Conservation (phyloP, 2,329 filamentous ascomycete genomes). For the Beauveria medogensis region DNA sequence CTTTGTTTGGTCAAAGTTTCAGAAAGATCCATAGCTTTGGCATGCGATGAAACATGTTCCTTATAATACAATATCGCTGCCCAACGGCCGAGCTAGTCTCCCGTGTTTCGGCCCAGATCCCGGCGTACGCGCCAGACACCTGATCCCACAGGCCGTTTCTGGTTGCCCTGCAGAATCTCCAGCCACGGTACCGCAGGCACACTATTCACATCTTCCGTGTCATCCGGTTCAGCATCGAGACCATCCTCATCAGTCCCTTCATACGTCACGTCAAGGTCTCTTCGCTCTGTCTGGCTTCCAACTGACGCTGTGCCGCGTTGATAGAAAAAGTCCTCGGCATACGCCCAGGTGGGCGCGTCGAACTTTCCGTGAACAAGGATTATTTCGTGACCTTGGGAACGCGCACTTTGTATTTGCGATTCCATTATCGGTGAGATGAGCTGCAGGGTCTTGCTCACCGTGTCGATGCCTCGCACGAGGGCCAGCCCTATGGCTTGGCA, state of each 20-base stretch:
- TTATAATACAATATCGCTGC: not conserved
- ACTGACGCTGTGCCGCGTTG: slow-evolving; percentile 20
- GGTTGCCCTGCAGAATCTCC: slow-evolving; percentile 45
- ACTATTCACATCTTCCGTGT: slow-evolving; percentile 14
- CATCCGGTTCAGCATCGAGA: slow-evolving; percentile 20
- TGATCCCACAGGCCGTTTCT: slow-evolving; percentile 49
- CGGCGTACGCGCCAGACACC: slow-evolving; percentile 57
- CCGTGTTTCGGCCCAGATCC: slow-evolving; percentile 43
- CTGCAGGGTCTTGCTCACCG: slow-evolving; percentile 44
- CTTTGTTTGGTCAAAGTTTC: too few relatives aligned
- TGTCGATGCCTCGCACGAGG: slow-evolving; percentile 63
- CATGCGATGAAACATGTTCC: too few relatives aligned
- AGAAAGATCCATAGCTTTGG: not conserved
- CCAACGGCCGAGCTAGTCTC: slow-evolving; percentile 14
- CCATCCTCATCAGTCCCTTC: slow-evolving; percentile 22
- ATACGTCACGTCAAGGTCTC: slow-evolving; percentile 17
- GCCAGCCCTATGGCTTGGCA: slow-evolving; percentile 56
- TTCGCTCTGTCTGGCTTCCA: not conserved
- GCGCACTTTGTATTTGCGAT: slow-evolving; percentile 31
- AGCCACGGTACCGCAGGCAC: slow-evolving; percentile 46
- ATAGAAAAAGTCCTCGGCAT: slow-evolving; percentile 52
- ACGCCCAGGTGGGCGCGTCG: slow-evolving; percentile 62
- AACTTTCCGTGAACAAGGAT: slow-evolving; percentile 62
- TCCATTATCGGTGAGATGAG: slow-evolving; percentile 53
- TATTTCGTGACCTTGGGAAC: slow-evolving; percentile 37